These are phyloP conservation scores for Biancaea sappan DNA, from an alignment of 306 rosid species.

Conservation along the genomic window DNA sequence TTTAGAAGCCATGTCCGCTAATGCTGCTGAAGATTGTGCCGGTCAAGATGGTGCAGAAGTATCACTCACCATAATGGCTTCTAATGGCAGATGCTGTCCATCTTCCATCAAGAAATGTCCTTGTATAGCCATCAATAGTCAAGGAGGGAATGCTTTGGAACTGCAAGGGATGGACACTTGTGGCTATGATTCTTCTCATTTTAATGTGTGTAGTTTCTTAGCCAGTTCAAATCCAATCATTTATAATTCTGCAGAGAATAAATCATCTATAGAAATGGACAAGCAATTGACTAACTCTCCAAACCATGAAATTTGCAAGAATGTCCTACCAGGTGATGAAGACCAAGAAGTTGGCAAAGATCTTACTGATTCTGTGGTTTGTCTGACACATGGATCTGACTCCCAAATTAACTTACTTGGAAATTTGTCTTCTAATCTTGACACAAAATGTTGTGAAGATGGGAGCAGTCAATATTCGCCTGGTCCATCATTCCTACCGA, in stretches of 20 bases:
- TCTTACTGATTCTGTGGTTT: slow-evolving; percentile 41
- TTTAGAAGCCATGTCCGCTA: slow-evolving; percentile 97
- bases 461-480: slow-evolving; percentile 44
- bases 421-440: slow-evolving; percentile 44
- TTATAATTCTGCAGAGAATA: slow-evolving; percentile 41
- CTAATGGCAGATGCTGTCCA: slow-evolving; percentile 38
- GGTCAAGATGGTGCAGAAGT: slow-evolving; percentile 51
- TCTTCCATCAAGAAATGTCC: slow-evolving; percentile 41
- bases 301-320: slow-evolving; percentile 39
- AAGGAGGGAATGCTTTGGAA: slow-evolving; percentile 42
- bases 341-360: slow-evolving; percentile 40
- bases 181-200: slow-evolving; percentile 41
- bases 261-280: slow-evolving; percentile 43
- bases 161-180: slow-evolving; percentile 38
- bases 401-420: slow-evolving; percentile 36
- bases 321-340: slow-evolving; percentile 37
- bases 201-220: slow-evolving; percentile 41
- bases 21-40: slow-evolving; percentile 77
- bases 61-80: slow-evolving; percentile 39
- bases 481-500: slow-evolving; percentile 41
- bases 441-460: slow-evolving; percentile 39
- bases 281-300: slow-evolving; percentile 38
- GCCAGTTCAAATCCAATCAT: slow-evolving; percentile 43
- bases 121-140: slow-evolving; percentile 36
- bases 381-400: slow-evolving; percentile 42